These are phyloP conservation scores for Leptomonas seymouri DNA, from an alignment of 208 protist species.

Conservation along the genomic window DNA sequence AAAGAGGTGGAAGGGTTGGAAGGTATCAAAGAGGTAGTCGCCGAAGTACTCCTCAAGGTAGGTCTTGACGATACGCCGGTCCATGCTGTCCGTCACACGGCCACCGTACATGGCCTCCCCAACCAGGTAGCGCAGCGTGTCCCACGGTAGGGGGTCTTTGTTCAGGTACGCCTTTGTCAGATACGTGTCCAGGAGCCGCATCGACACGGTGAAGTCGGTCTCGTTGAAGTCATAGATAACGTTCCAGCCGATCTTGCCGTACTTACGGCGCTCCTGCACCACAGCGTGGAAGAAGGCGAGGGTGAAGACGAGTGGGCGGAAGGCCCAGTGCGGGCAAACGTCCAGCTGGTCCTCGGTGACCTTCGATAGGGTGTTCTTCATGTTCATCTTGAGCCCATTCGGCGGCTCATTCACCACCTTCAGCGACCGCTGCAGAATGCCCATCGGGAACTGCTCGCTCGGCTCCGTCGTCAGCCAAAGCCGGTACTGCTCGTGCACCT, in stretches of 20 bases:
- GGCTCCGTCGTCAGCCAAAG: conserved; percentile 99
- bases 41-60: conserved; percentile 99
- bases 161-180: conserved; percentile 96
- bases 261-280: conserved; percentile 98
- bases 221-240: conserved; percentile 99
- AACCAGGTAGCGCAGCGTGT: conserved; percentile 98
- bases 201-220: conserved; percentile 98
- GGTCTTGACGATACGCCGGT: conserved; percentile 97
- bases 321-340: conserved; percentile 95
- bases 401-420: conserved; percentile 99
- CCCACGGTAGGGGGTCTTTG: conserved; percentile 97
- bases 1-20: conserved; percentile 99
- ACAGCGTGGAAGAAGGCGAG: conserved; percentile 99
- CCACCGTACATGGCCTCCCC: conserved; percentile 99
- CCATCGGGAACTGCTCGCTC: conserved; percentile 97
- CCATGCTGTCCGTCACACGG: conserved; percentile 98
- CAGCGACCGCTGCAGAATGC: conserved; percentile 97
- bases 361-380: conserved; percentile 97
- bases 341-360: conserved; percentile 96
- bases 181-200: conserved; percentile 97
- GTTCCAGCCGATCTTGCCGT: conserved; percentile 99
- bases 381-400: conserved; percentile 99
- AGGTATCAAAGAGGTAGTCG: conserved; percentile 99
- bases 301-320: conserved; percentile 97
- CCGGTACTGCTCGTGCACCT: conserved; percentile 97